Base-by-base conservation (phyloP, 371 early-diverging fungal genomes). In the Circinella minor region DNA sequence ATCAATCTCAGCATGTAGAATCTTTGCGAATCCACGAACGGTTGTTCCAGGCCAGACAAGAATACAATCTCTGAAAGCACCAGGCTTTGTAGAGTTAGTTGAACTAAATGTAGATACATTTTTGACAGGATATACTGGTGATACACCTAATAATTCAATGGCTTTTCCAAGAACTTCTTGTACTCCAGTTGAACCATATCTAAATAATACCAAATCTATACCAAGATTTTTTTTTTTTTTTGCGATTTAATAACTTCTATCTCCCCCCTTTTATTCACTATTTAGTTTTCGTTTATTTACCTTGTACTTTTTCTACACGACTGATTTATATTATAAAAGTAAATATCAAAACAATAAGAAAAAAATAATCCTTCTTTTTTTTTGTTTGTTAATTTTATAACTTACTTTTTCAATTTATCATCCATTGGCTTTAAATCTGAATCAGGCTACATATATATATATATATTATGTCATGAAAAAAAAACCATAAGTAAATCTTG, bases 151-250 rank as follows among this genome's bases (percentile, higher is more conserved):
- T 10, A 82, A 74, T 49, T 89, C 86, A 0, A 94, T 86, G 0
- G 89, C 91, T 36, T 83, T 79, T 36, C 80, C 74, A 38, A 94
- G 68, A 0, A 88, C 86, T 8, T 91, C 89, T 66, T 87, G 89
- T 4, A 92, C 90, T 15, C 94, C 94, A 4, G 94, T 94, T 4
- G 87, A 87, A 14, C 92, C 92, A 76, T 92, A 94, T 9, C 94
- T 86, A 72, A 91, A 94, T 65, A 94, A 69, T 1, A 94, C 94
- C 54, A 94, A 74, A 66, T 94, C 94, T 73, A 47, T 4, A 4
- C 5, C 8, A 6, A 14, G 20, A 4, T 43, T 18, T n/a, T 5
- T 36, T 1, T 27, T 7, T 55, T 34, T 55, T 34, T 18, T 27
- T 55, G 27, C 27, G 36, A 55, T 17, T 34, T 20, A 10, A 27